Conservation (phyloP, 2,329 filamentous ascomycete species). For the Aspergillus persii region DNA sequence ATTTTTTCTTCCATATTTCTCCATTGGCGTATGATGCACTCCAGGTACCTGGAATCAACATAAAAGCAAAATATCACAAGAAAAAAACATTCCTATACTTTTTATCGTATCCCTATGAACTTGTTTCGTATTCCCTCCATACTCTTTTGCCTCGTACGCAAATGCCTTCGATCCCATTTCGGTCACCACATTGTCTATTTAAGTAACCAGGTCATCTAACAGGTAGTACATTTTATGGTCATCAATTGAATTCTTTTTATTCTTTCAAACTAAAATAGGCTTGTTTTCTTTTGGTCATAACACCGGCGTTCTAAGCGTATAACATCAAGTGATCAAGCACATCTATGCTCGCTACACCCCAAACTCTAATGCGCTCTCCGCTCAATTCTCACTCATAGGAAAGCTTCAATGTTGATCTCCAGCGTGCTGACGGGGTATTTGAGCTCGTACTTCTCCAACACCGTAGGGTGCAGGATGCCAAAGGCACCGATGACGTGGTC, state of each 20-base stretch:
- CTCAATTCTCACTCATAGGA: slow-evolving; percentile 59
- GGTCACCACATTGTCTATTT: too few relatives aligned
- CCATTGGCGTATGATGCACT: not conserved
- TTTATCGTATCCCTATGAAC: not conserved
- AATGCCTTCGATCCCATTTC: too few relatives aligned
- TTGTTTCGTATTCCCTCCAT: not conserved
- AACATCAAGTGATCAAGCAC: not conserved
- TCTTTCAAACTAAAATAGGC: not conserved
- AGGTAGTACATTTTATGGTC: slow-evolving; percentile 6
- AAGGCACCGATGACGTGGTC: slow-evolving; percentile 79
- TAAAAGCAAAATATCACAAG: not conserved
- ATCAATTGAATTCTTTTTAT: not conserved
- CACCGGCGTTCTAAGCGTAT: not conserved
- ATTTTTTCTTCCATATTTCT: not conserved
- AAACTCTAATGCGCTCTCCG: not conserved
- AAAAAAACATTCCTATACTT: not conserved
- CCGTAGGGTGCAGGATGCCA: slow-evolving; percentile 88
- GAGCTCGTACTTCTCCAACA: slow-evolving; percentile 90
- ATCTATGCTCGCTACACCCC: not conserved
- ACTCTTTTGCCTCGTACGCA: not conserved
- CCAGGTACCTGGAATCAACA: not conserved
- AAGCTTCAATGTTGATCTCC: slow-evolving; percentile 91
- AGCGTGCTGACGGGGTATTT: slow-evolving; percentile 90
- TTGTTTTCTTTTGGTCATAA: not conserved
- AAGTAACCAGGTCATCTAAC: not conserved